Conservation (phyloP, 2,329 filamentous ascomycete species). For the Aspergillus sp. region DNA sequence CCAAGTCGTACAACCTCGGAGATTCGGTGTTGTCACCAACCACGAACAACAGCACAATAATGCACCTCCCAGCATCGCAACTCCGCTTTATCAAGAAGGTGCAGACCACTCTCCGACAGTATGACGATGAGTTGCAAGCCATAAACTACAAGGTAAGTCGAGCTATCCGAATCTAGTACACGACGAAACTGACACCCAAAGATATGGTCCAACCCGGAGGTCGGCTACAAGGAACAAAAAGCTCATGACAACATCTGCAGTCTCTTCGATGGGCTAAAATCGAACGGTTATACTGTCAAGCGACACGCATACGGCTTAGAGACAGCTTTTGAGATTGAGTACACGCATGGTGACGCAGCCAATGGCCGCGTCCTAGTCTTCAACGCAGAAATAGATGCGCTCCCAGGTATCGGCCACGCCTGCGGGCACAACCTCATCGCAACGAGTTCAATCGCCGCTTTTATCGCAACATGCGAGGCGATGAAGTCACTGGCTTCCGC, state of each 20-base stretch:
- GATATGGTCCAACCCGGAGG: slow-evolving; percentile 54
- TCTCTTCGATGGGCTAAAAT: slow-evolving; percentile 38
- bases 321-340: slow-evolving; percentile 55
- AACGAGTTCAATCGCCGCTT: slow-evolving; percentile 40
- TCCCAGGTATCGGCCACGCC: slow-evolving; percentile 42
- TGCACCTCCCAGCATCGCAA: slow-evolving; percentile 31
- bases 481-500: slow-evolving; percentile 26
- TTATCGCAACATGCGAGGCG: slow-evolving; percentile 38
- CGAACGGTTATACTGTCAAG: slow-evolving; percentile 49
- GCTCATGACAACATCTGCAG: slow-evolving; percentile 55
- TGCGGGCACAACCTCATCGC: slow-evolving; percentile 42
- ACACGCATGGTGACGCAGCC: slow-evolving; percentile 25
- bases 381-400: slow-evolving; percentile 46
- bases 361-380: slow-evolving; percentile 35
- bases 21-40: background rate
- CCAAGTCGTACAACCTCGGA: background rate
- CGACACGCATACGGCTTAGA: slow-evolving; percentile 53
- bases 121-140: slow-evolving; percentile 25
- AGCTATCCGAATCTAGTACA: background rate
- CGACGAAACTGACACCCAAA: slow-evolving; percentile 14
- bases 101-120: slow-evolving; percentile 28
- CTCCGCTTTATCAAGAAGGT: slow-evolving; percentile 30
- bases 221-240: slow-evolving; percentile 55
- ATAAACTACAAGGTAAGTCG: slow-evolving; percentile 32
- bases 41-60: slow-evolving; percentile 23